Evolutionary conservation across 116 monocot species (phyloP).

Genomic region (Posidonia oceanica): DNA sequence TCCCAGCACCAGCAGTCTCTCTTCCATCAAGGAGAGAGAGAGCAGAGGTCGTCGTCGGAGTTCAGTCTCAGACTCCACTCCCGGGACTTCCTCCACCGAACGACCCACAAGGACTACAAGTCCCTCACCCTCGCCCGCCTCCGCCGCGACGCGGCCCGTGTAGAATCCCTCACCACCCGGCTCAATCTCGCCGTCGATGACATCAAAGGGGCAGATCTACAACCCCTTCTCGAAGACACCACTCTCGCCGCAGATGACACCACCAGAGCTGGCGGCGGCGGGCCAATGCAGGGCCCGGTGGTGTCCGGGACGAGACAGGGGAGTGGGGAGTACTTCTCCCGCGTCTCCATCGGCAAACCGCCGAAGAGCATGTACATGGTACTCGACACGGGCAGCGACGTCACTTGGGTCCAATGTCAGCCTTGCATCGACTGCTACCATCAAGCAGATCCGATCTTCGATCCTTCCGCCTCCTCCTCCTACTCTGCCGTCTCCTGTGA

Average conservation of each 20-base stretch:
- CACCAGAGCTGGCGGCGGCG: not conserved
- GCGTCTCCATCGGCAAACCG: slow-evolving; percentile 38
- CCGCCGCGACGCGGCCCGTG: slow-evolving; percentile 19
- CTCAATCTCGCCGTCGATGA: slow-evolving; percentile 14
- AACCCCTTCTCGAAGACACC: slow-evolving; percentile 5
- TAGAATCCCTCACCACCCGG: slow-evolving; percentile 12
- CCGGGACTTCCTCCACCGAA: slow-evolving; percentile 4
- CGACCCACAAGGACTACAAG: slow-evolving; percentile 13
- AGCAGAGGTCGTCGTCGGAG: not conserved
- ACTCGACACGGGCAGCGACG: slow-evolving; percentile 59
- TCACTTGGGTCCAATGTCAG: slow-evolving; percentile 48
- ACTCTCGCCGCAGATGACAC: not conserved
- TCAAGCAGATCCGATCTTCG: slow-evolving; percentile 32
- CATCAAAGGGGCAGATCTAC: slow-evolving; percentile 5
- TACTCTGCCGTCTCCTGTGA: slow-evolving; percentile 20
- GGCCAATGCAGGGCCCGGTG: slow-evolving; percentile 18
- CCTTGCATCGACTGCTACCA: slow-evolving; percentile 39
- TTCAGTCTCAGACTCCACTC: slow-evolving; percentile 12
- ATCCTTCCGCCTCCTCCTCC: slow-evolving; percentile 23
- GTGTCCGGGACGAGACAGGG: slow-evolving; percentile 46
- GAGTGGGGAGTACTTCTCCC: slow-evolving; percentile 64
- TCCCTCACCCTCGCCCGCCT: slow-evolving; percentile 27
- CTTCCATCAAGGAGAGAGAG: not conserved
- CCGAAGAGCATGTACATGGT: slow-evolving; percentile 37
- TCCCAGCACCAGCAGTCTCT: slow-evolving; percentile 8